These are phyloP conservation scores for Myochromella boudieri DNA, from an alignment of 768 basidiomycete genomes.

Conservation along the genomic window DNA sequence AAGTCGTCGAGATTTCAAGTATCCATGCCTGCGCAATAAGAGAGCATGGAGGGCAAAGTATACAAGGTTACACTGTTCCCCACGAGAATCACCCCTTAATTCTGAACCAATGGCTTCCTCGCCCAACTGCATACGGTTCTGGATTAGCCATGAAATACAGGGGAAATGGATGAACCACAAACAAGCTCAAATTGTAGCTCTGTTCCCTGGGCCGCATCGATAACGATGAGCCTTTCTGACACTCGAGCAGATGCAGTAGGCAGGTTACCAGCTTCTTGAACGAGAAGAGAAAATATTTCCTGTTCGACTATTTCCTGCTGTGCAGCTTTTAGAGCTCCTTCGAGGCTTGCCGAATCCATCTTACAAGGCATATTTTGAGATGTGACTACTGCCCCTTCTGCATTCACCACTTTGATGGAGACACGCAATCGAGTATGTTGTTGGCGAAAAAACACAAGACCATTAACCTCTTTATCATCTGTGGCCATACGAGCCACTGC, in stretches of 20 bases:
- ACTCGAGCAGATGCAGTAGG: slow-evolving; percentile 78
- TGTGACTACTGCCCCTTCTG: slow-evolving; percentile 29
- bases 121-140: slow-evolving; percentile 32
- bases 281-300: slow-evolving; percentile 74
- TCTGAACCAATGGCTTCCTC: slow-evolving; percentile 18
- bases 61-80: slow-evolving; percentile 63
- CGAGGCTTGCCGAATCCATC: slow-evolving; percentile 37
- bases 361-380: slow-evolving; percentile 36
- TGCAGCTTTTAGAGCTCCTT: slow-evolving; percentile 52
- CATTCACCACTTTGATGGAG: slow-evolving; percentile 41
- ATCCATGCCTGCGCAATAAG: slow-evolving; percentile 58
- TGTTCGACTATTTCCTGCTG: slow-evolving; percentile 78
- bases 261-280: slow-evolving; percentile 73
- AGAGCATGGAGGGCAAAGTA: slow-evolving; percentile 64
- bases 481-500: slow-evolving; percentile 71
- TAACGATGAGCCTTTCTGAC: slow-evolving; percentile 72
- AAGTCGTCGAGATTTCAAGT: slow-evolving; percentile 42
- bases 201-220: slow-evolving; percentile 72
- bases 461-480: slow-evolving; percentile 37
- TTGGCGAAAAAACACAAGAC: slow-evolving; percentile 64
- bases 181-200: slow-evolving; percentile 78
- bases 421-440: slow-evolving; percentile 63
- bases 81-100: slow-evolving; percentile 16
- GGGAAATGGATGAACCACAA: slow-evolving; percentile 19
- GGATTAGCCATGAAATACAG: neutral